Conservation (phyloP, 2,329 filamentous ascomycete genomes). For the Karstenula rhodostoma region DNA sequence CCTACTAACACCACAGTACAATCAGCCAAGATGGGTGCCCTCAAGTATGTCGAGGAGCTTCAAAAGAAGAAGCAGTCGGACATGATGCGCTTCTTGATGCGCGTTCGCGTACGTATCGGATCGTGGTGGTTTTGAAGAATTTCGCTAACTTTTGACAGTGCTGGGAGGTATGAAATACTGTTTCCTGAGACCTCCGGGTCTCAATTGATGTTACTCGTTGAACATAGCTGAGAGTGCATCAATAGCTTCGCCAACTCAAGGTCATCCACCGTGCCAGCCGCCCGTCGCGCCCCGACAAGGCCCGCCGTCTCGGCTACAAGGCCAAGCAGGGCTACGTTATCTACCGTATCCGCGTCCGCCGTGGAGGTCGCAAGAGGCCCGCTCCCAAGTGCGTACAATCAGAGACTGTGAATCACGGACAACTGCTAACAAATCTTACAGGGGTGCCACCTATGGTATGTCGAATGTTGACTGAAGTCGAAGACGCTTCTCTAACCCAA, state of each 20-base stretch:
- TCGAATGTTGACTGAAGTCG: constrained; percentile 26
- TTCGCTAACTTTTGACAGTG: constrained; percentile 61
- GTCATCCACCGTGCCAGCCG: constrained; percentile 99
- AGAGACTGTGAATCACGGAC: background rate
- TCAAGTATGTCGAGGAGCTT: constrained; percentile 99
- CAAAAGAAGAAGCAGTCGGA: constrained; percentile 99
- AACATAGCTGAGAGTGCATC: constrained; percentile 99
- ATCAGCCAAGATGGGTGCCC: constrained; percentile 84
- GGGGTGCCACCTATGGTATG: constrained; percentile 98
- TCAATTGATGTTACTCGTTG: constrained; percentile 84
- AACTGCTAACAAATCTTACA: constrained; percentile 53
- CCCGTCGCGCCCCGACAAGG: constrained; percentile 99
- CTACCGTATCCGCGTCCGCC: constrained; percentile 98
- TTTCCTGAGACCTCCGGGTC: constrained; percentile 34
- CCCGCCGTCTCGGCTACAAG: constrained; percentile 99
- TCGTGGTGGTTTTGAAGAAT: constrained; percentile 18
- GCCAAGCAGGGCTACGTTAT: constrained; percentile 99
- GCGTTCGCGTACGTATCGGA: constrained; percentile 62
- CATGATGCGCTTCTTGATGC: constrained; percentile 99
- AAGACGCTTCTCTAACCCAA: constrained; percentile 31
- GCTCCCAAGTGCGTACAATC: constrained; percentile 69
- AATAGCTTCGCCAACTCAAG: constrained; percentile 99
- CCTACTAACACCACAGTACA: constrained; percentile 42
- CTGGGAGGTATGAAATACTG: constrained; percentile 82
- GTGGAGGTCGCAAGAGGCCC: constrained; percentile 98